Percentiles rank a stretch among this genome's conserved stretches.
These are phyloP conservation scores for Sherardia arvensis DNA, from an alignment of 257 asterid species.

Conservation along the genomic window DNA sequence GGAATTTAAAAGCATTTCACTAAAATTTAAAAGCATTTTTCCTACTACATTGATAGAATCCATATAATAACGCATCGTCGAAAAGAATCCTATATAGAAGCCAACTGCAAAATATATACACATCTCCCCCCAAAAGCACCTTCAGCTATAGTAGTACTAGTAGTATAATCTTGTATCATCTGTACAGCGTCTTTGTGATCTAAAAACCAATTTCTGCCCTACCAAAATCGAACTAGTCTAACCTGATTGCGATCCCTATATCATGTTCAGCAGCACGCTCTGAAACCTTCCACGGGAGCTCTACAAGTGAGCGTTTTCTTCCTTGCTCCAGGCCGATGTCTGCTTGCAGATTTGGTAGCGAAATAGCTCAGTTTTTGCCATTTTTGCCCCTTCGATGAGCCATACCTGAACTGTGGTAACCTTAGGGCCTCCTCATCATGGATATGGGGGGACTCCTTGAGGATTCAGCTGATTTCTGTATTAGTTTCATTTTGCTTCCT, in stretches of 20 bases:
- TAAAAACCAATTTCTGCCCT: background rate
- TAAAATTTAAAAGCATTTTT: too few relatives aligned
- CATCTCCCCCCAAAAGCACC: background rate
- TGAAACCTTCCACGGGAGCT: background rate
- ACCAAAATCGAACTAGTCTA: background rate
- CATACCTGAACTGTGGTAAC: background rate
- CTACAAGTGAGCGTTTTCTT: background rate
- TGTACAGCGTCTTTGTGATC: constrained; percentile 2
- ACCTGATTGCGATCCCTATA: background rate
- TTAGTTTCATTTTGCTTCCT: background rate
- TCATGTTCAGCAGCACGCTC: background rate
- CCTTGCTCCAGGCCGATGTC: background rate
- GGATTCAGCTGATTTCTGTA: background rate
- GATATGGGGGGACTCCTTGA: background rate
- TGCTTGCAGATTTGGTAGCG: background rate
- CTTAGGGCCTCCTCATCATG: background rate
- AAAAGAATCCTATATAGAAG: background rate
- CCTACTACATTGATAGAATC: background rate
- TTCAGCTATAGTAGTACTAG: constrained; percentile 6
- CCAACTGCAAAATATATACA: constrained; percentile 3
- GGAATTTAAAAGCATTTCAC: too few relatives aligned
- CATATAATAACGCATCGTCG: too few relatives aligned
- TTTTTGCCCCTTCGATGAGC: background rate
- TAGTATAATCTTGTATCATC: background rate
- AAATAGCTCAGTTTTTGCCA: background rate